Percentiles rank a stretch among this genome's conserved stretches.
phyloP scores from a whole-genome alignment of 345 rosid species.

The Camelina laxa region DNA sequence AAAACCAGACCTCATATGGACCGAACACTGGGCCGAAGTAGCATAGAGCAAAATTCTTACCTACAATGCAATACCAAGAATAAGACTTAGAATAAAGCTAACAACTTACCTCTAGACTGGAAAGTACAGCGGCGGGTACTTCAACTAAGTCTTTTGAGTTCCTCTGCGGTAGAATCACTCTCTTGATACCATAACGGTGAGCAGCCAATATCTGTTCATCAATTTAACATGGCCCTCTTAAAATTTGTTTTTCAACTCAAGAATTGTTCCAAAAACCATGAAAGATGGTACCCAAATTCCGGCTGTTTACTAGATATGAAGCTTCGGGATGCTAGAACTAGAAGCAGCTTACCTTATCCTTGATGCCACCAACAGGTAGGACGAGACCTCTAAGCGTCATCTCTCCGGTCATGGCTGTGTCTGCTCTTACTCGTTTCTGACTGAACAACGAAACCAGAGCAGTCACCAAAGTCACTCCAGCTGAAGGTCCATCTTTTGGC shows the following conservation, averaged over 20 bases:
- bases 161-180: slow-evolving; percentile 95
- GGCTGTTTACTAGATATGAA: slow-evolving; percentile 10
- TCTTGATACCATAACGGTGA: slow-evolving; percentile 84
- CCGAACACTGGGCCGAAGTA: background rate
- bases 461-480: slow-evolving; percentile 96
- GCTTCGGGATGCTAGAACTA: slow-evolving; percentile 17
- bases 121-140: slow-evolving; percentile 87
- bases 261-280: background rate
- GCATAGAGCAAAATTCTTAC: background rate
- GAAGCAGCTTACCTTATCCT: slow-evolving; percentile 77
- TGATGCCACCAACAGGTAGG: slow-evolving; percentile 96
- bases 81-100: background rate
- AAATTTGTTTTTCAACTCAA: background rate
- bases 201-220: slow-evolving; percentile 88
- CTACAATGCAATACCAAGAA: background rate
- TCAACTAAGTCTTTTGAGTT: slow-evolving; percentile 92
- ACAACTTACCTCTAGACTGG: slow-evolving; percentile 81
- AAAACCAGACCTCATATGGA: background rate
- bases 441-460: slow-evolving; percentile 90
- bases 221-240: background rate
- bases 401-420: slow-evolving; percentile 99
- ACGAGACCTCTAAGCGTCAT: slow-evolving; percentile 98
- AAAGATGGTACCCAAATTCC: slow-evolving; percentile 11
- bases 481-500: slow-evolving; percentile 99
- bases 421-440: slow-evolving; percentile 87